These are phyloP conservation scores for Trichothecium roseum DNA, from an alignment of 2,329 filamentous ascomycete genomes.

Conservation along the genomic window DNA sequence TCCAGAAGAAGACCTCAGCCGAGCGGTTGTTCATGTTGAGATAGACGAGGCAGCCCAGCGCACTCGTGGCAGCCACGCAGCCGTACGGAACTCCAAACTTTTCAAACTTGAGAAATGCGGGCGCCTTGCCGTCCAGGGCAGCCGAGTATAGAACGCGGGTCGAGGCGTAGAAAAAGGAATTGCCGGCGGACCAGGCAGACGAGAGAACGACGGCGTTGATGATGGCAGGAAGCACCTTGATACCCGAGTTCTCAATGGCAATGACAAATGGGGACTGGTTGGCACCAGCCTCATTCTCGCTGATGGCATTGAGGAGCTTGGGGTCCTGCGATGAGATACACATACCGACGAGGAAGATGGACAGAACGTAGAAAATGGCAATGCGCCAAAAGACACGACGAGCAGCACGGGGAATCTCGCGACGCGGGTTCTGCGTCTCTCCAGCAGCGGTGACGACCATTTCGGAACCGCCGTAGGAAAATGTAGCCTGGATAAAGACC, in stretches of 20 bases:
- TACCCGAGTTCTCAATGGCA: slow-evolving; percentile 37
- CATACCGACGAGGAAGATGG: slow-evolving; percentile 25
- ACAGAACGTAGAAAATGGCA: slow-evolving; percentile 23
- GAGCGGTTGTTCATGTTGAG: slow-evolving; percentile 46
- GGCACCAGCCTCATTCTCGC: slow-evolving; percentile 23
- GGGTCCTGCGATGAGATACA: slow-evolving; percentile 24
- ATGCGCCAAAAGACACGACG: slow-evolving; percentile 23
- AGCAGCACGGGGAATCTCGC: slow-evolving; percentile 23
- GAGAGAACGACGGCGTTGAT: slow-evolving; percentile 50
- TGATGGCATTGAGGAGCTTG: slow-evolving; percentile 36
- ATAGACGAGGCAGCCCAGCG: slow-evolving; percentile 54
- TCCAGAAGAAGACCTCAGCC: slow-evolving; percentile 52
- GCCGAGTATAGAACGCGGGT: slow-evolving; percentile 37
- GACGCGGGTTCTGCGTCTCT: slow-evolving; percentile 23
- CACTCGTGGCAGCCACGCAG: slow-evolving; percentile 26
- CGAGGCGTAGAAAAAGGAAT: slow-evolving; percentile 43
- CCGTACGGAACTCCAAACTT: slow-evolving; percentile 19
- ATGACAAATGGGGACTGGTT: slow-evolving; percentile 47
- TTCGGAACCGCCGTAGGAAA: slow-evolving; percentile 35
- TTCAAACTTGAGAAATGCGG: slow-evolving; percentile 24
- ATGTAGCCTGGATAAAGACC: slow-evolving; percentile 35
- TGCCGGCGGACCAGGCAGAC: slow-evolving; percentile 48
- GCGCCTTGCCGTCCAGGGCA: slow-evolving; percentile 28
- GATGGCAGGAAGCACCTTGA: slow-evolving; percentile 33
- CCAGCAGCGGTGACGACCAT: slow-evolving; percentile 23